Percentiles rank a stretch among this genome's conserved stretches.
Evolutionary conservation across 495 filamentous ascomycete genomes (phyloP).

Genomic region (Hypoxylon rickii): DNA sequence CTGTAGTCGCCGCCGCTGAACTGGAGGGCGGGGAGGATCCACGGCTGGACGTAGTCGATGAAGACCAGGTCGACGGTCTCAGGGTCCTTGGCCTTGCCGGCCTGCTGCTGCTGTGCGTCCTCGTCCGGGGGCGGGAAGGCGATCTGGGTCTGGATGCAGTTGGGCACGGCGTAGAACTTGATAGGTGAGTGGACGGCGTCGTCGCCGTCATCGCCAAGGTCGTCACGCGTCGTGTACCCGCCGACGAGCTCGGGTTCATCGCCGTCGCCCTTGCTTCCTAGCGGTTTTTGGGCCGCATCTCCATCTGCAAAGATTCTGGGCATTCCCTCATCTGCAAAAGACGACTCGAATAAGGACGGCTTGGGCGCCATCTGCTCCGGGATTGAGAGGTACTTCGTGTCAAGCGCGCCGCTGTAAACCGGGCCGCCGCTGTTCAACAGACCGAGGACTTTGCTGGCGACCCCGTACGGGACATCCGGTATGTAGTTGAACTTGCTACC

Average conservation of each 20-base stretch:
- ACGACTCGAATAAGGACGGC: constrained; percentile 6
- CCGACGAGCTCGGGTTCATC: constrained; percentile 57
- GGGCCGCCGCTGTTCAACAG: constrained; percentile 74
- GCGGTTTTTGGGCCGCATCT: constrained; percentile 35
- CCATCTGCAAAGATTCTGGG: constrained; percentile 1
- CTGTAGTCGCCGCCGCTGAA: constrained; percentile 67
- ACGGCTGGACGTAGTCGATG: constrained; percentile 84
- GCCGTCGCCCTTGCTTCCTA: constrained; percentile 15
- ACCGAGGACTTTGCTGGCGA: constrained; percentile 69
- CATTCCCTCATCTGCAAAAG: background rate
- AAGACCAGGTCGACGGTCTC: constrained; percentile 85
- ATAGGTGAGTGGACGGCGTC: constrained; percentile 83
- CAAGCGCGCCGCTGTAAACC: constrained; percentile 50
- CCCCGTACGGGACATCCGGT: constrained; percentile 74
- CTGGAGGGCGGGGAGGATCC: constrained; percentile 71
- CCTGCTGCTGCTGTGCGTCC: background rate
- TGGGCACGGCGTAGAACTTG: constrained; percentile 76
- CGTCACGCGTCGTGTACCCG: constrained; percentile 90
- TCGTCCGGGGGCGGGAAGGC: constrained; percentile 47
- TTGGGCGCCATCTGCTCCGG: constrained; percentile 46
- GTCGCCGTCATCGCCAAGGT: constrained; percentile 83
- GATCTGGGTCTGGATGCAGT: constrained; percentile 73
- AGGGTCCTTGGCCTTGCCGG: constrained; percentile 50
- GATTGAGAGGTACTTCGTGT: constrained; percentile 43
- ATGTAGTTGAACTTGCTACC: constrained; percentile 78